Evolutionary conservation across 2,329 filamentous ascomycete genomes (phyloP).

Genomic region (Arthrobotrys musiformis): DNA sequence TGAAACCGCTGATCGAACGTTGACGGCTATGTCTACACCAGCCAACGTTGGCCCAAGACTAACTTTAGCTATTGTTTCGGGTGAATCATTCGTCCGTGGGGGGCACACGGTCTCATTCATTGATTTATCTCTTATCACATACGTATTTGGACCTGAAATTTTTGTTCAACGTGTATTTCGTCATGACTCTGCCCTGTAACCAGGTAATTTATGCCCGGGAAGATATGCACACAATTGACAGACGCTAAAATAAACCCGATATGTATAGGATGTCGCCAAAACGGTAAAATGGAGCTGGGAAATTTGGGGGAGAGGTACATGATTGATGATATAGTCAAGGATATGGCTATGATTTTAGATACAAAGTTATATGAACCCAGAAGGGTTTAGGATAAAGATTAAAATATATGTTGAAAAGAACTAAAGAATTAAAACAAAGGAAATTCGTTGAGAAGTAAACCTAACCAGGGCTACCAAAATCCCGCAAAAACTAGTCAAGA

Average conservation of each 20-base stretch:
- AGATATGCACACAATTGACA: conserved; percentile 10
- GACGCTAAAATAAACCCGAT: conserved; percentile 13
- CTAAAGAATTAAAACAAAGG: conserved; percentile 42
- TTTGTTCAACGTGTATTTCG: neutral
- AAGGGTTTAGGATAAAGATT: conserved; percentile 2
- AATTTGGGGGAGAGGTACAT: conserved; percentile 2
- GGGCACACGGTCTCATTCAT: too few species aligned
- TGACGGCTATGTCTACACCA: neutral
- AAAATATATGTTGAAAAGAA: conserved; percentile 21
- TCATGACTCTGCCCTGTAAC: neutral
- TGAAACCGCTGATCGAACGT: neutral
- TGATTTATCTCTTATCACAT: neutral
- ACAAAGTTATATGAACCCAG: conserved; percentile 5
- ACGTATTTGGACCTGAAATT: neutral
- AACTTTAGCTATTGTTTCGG: neutral
- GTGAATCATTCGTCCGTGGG: neutral
- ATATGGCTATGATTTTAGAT: conserved; percentile 1
- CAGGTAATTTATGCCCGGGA: conserved; percentile 1
- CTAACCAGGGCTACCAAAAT: conserved; percentile 33
- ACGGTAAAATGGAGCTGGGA: neutral
- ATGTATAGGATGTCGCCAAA: neutral
- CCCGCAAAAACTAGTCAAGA: neutral
- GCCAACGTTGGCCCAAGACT: too few species aligned
- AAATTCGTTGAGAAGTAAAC: conserved; percentile 50
- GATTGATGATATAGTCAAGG: conserved; percentile 4